phyloP scores from a whole-genome alignment of 352 stramenopile species.

The Globisporangium perplexum region DNA sequence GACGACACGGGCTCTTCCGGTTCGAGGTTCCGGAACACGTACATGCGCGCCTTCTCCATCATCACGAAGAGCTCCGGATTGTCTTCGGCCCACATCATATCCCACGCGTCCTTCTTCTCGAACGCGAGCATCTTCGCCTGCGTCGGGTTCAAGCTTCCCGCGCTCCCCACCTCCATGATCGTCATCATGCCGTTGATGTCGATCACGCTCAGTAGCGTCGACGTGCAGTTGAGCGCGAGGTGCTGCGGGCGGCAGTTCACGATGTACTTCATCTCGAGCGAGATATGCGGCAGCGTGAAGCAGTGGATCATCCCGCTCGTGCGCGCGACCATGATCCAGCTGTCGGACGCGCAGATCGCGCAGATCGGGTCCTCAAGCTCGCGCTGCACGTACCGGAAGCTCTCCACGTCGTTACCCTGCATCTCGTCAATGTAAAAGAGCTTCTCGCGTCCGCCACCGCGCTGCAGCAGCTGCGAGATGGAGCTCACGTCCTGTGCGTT shows the following conservation, averaged over 20 bases:
- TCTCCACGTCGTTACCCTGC: conserved; percentile 65
- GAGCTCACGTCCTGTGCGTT: conserved; percentile 44
- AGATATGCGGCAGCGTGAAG: conserved; percentile 91
- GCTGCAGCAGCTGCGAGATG: conserved; percentile 65
- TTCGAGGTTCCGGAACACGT: conserved; percentile 80
- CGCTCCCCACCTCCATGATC: conserved; percentile 77
- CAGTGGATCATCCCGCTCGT: conserved; percentile 81
- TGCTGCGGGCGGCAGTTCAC: conserved; percentile 75
- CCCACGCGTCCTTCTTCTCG: conserved; percentile 89
- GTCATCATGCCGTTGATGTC: conserved; percentile 86
- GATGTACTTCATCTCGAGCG: conserved; percentile 88
- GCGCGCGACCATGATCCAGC: conserved; percentile 78
- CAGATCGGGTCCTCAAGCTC: conserved; percentile 84
- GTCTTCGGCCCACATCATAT: conserved; percentile 90
- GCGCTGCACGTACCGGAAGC: conserved; percentile 61
- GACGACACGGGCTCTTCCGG: conserved; percentile 88
- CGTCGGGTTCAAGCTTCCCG: conserved; percentile 50
- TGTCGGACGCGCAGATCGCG: conserved; percentile 80
- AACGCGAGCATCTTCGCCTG: conserved; percentile 73
- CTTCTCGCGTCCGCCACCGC: conserved; percentile 71
- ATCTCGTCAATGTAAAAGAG: conserved; percentile 89
- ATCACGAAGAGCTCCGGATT: conserved; percentile 91
- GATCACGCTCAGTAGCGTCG: conserved; percentile 83
- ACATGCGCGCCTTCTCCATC: conserved; percentile 92
- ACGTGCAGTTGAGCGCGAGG: conserved; percentile 87